Evolutionary conservation across 169 alveolate species (phyloP), one percentile per base, ranked within the genome.

Genomic region (Babesia sp.): DNA sequence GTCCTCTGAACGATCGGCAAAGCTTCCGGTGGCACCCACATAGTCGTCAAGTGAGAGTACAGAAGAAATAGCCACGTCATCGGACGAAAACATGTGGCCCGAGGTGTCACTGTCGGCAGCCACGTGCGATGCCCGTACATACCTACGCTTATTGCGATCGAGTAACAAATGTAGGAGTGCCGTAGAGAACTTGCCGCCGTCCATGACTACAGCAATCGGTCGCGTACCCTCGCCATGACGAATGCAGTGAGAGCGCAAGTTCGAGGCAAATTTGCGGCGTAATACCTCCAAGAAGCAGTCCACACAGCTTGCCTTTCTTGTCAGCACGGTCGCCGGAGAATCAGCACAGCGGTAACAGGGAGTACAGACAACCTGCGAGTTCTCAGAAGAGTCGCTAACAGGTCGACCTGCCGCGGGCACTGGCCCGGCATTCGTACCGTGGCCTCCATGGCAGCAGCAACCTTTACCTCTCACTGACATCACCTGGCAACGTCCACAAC

Each of bases 261-360:
- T 79, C 26, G 77, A 36, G 1, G 74, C 63, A 36, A 79, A 79
- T 22, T 69, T 71, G 24, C 72, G 58, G 20, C 66, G 45, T 3
- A 79, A 22, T 18, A 79, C 57, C 36, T 68, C 64, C 31, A 77
- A 14, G 54, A 77, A 77, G 51, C 85, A 75, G 16, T 64, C 71
- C 11, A 3, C n/a, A 39, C 85, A 75, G 45, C 39, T 54, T 4
- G 66, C 71, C 41, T 50, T 63, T 3, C 79, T 55, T 12, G 72
- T 41, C 26, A 44, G 33, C 59, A 75, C 8, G 31, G 58, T 48
- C 7, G 77, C 73, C 33, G 24, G 29, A 9, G 45, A 7, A 4
- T 7, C 66, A 18, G 36, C 36, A 39, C 85, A 75, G 5, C 71
- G 56, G 37, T 67, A 56, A 31, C 85, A 75, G 12, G 9, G 24